Conservation (phyloP, 2,329 filamentous ascomycete species). For the Colletotrichum eleusines region DNA sequence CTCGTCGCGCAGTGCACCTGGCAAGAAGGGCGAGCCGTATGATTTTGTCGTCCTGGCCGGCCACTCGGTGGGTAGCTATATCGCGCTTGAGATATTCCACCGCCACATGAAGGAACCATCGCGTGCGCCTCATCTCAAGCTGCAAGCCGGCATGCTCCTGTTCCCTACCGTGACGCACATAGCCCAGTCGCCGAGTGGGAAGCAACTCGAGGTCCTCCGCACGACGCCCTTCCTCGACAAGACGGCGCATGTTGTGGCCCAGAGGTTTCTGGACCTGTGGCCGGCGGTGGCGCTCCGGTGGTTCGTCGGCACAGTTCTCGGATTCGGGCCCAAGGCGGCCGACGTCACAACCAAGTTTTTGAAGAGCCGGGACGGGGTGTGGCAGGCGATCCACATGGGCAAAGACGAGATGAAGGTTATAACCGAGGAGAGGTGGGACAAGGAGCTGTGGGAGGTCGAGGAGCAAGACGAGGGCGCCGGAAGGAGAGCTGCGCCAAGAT, state of each 20-base stretch:
- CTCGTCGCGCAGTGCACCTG: conserved; percentile 44
- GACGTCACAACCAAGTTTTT: conserved; percentile 66
- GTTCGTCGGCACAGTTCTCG: conserved; percentile 57
- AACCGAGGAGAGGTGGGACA: conserved; percentile 68
- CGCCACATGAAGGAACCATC: conserved; percentile 59
- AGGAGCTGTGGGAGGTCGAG: conserved; percentile 66
- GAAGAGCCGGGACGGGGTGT: conserved; percentile 67
- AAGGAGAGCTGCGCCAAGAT: conserved; percentile 55
- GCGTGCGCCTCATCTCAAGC: conserved; percentile 53
- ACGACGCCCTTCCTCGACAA: conserved; percentile 56
- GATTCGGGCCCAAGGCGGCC: conserved; percentile 63
- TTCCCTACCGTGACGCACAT: conserved; percentile 84
- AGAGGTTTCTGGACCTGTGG: conserved; percentile 56
- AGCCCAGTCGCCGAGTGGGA: conserved; percentile 70
- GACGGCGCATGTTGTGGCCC: conserved; percentile 56
- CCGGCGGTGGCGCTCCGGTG: conserved; percentile 56
- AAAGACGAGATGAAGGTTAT: conserved; percentile 72
- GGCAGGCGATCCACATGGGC: conserved; percentile 70
- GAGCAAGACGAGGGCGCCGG: conserved; percentile 39
- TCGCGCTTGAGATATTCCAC: conserved; percentile 75
- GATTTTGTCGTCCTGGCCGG: conserved; percentile 75
- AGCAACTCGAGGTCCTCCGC: conserved; percentile 60
- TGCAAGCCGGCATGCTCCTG: conserved; percentile 71
- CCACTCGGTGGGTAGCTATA: conserved; percentile 81
- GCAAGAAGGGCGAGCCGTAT: conserved; percentile 55